Conservation (phyloP, 805 yeast species). For the Sugiyamaella americana region DNA sequence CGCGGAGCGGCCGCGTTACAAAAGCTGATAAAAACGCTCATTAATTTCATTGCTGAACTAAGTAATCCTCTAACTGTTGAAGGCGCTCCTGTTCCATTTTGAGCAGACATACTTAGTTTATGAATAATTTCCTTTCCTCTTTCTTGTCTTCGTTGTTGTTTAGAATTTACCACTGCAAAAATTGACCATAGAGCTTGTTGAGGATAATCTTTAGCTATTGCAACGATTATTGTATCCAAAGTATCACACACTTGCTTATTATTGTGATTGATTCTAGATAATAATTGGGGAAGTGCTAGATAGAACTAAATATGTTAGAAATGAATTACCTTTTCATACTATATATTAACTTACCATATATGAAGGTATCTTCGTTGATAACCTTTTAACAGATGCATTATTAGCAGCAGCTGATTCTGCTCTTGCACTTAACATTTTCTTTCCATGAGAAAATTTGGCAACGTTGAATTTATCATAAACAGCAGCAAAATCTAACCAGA, state of each 20-base stretch:
- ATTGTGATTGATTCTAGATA: constrained; percentile 69
- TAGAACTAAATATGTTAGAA: constrained; percentile 47
- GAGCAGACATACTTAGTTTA: constrained; percentile 25
- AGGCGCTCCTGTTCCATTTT: constrained; percentile 11
- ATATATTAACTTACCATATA: constrained; percentile 11
- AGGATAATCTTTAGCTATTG: constrained; percentile 62
- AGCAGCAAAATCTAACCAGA: constrained; percentile 74
- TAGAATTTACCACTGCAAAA: constrained; percentile 61
- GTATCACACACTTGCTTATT: constrained; percentile 50
- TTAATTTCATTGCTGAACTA: constrained; percentile 15
- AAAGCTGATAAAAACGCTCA: constrained; percentile 16
- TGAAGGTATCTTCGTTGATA: constrained; percentile 14
- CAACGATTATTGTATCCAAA: constrained; percentile 51
- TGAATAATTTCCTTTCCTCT: constrained; percentile 42
- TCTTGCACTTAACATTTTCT: neutral
- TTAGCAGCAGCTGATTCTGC: neutral
- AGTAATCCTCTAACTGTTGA: constrained; percentile 9
- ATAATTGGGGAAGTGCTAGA: constrained; percentile 75
- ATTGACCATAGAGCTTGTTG: constrained; percentile 82
- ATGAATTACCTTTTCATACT: neutral
- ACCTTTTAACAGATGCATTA: constrained; percentile 9
- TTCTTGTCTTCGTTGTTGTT: constrained; percentile 36
- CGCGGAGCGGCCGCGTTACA: constrained; percentile 13
- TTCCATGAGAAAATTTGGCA: neutral
- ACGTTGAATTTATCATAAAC: constrained; percentile 25